Conservation (phyloP, 2,329 filamentous ascomycete genomes). For the Colletotrichum tofieldiae region DNA sequence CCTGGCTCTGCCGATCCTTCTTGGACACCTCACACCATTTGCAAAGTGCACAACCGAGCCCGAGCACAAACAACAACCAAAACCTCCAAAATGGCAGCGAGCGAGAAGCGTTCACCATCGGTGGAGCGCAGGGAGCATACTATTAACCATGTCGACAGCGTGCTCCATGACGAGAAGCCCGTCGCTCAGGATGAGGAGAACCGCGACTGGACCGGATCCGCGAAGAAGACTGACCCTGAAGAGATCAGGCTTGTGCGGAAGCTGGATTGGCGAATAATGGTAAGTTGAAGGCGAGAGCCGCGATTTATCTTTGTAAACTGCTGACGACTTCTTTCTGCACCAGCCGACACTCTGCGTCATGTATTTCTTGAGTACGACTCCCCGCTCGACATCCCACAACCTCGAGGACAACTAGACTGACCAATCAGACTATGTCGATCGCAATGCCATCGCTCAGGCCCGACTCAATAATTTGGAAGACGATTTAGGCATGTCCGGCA, state of each 20-base stretch:
- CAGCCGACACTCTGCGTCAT: constrained; percentile 58
- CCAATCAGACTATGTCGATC: constrained; percentile 55
- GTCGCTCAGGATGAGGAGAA: constrained; percentile 45
- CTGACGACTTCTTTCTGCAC: neutral
- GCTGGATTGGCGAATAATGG: constrained; percentile 60
- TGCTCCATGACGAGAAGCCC: constrained; percentile 38
- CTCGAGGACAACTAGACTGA: neutral
- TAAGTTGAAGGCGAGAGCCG: constrained; percentile 39
- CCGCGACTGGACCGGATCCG: constrained; percentile 57
- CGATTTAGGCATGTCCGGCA: constrained; percentile 60
- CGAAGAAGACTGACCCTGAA: constrained; percentile 56
- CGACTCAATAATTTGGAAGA: constrained; percentile 58
- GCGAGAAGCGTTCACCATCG: constrained; percentile 37
- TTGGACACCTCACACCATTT: neutral
- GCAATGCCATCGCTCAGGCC: constrained; percentile 64
- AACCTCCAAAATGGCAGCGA: constrained; percentile 23
- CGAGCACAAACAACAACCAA: neutral
- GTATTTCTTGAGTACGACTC: constrained; percentile 59
- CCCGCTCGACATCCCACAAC: neutral
- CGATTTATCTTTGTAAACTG: neutral
- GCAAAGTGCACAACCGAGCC: neutral
- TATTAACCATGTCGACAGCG: constrained; percentile 36
- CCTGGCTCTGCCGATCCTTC: constrained; percentile 2
- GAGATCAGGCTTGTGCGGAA: constrained; percentile 59
- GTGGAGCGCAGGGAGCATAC: constrained; percentile 36